Percentiles rank a stretch among this genome's conserved stretches.
Evolutionary conservation across 1,284 basidiomycete species (phyloP).

Genomic region (Rhodotorula mucilaginosa): DNA sequence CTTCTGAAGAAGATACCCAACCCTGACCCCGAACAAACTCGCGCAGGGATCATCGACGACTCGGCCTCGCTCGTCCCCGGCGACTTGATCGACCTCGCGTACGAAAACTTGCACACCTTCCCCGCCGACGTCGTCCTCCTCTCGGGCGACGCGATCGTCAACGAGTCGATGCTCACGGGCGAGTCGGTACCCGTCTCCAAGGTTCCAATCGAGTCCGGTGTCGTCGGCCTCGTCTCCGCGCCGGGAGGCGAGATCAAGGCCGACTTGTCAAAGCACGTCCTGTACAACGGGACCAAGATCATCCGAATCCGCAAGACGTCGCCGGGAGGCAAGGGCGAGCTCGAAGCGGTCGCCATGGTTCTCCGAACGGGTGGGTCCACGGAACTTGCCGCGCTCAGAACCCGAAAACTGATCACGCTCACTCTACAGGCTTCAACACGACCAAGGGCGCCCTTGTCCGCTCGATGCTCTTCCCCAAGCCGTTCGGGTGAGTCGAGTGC

Average conservation of each 20-base stretch:
- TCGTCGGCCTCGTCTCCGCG: conserved; percentile 29
- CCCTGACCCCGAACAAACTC: no score
- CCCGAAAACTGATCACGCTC: neutral
- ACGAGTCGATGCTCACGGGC: conserved; percentile 97
- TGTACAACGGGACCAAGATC: conserved; percentile 89
- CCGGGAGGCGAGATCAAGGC: conserved; percentile 57
- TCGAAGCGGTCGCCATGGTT: conserved; percentile 74
- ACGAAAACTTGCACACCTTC: conserved; percentile 69
- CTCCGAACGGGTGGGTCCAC: conserved; percentile 70
- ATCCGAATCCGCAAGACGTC: conserved; percentile 78
- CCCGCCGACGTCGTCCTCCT: conserved; percentile 91
- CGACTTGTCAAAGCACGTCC: conserved; percentile 78
- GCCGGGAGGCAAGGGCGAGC: conserved; percentile 31
- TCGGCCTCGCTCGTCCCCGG: conserved; percentile 86
- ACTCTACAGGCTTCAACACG: conserved; percentile 77
- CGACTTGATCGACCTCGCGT: conserved; percentile 85
- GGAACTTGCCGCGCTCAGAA: neutral
- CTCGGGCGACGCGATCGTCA: conserved; percentile 93
- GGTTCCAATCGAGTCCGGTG: conserved; percentile 56
- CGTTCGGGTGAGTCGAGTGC: conserved; percentile 62
- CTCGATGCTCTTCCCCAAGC: conserved; percentile 98
- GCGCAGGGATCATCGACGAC: conserved; percentile 66
- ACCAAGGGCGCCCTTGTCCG: conserved; percentile 95
- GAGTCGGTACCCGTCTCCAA: conserved; percentile 94
- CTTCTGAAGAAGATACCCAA: neutral